These are phyloP conservation scores for Phtheirospermum japonicum DNA, from an alignment of 257 asterid genomes.

Conservation along the genomic window DNA sequence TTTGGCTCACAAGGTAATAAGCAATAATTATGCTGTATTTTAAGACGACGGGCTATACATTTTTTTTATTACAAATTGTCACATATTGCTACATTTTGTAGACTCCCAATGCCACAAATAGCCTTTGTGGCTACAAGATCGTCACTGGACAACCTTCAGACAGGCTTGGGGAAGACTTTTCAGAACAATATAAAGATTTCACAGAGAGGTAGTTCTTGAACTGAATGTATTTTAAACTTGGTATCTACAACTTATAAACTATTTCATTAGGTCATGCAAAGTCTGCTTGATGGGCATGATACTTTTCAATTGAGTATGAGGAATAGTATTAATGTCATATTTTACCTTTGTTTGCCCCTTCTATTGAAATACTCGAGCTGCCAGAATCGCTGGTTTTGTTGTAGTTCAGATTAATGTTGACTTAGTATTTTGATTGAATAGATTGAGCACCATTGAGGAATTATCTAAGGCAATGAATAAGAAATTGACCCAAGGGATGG, in stretches of 20 bases:
- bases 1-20: slow-evolving; percentile 78
- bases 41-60: neutral
- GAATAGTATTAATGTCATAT: neutral
- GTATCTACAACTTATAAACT: neutral
- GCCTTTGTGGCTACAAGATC: slow-evolving; percentile 93
- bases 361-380: neutral
- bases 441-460: slow-evolving; percentile 79
- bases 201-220: slow-evolving; percentile 61
- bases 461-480: slow-evolving; percentile 77
- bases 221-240: slow-evolving; percentile 13
- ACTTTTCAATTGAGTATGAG: slow-evolving; percentile 1
- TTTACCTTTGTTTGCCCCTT: neutral
- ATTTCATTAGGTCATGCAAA: slow-evolving; percentile 1
- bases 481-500: slow-evolving; percentile 90
- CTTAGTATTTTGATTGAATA: slow-evolving; percentile 39
- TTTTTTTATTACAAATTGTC: neutral
- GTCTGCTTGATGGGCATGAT: slow-evolving; percentile 15
- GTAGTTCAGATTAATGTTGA: slow-evolving; percentile 27
- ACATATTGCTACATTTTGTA: slow-evolving; percentile 34
- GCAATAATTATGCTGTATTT: slow-evolving; percentile 36
- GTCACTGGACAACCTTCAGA: slow-evolving; percentile 98
- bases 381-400: slow-evolving; percentile 1
- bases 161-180: slow-evolving; percentile 94
- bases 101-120: slow-evolving; percentile 89
- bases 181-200: slow-evolving; percentile 77